Percentiles rank a stretch among this genome's conserved stretches.
phyloP scores from a whole-genome alignment of 176 grass and related monocot genomes.

The Olyra latifolia region DNA sequence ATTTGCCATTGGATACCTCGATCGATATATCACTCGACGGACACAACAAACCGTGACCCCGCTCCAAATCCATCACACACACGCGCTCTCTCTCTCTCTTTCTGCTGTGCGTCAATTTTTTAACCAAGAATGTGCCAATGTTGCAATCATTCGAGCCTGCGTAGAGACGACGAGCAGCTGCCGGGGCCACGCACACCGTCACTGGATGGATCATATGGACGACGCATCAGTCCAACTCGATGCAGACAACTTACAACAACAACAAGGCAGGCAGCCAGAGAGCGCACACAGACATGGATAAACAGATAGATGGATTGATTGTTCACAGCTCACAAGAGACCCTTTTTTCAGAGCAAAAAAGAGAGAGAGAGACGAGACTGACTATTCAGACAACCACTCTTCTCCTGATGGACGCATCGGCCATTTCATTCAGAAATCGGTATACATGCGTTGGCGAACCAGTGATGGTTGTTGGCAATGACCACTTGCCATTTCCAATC shows the following conservation, averaged over 20 bases:
- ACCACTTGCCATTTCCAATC: neutral
- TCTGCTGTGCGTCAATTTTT: neutral
- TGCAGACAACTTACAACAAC: neutral
- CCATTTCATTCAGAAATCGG: neutral
- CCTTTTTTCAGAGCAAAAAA: too few relatives aligned
- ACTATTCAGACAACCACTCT: neutral
- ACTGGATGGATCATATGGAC: neutral
- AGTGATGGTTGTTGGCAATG: neutral
- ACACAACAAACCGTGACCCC: neutral
- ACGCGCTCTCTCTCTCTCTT: neutral
- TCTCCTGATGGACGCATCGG: neutral
- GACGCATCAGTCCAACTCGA: neutral
- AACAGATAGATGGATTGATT: neutral
- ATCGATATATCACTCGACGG: neutral
- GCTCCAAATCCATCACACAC: neutral
- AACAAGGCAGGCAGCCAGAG: neutral
- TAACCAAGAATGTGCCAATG: neutral
- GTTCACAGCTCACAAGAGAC: neutral
- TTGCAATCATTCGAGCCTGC: neutral
- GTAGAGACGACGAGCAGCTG: neutral
- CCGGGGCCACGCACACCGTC: neutral
- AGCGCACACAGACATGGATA: neutral
- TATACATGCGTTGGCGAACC: neutral
- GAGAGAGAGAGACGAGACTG: neutral
- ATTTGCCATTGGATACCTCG: neutral